phyloP scores from a whole-genome alignment of 139 green algal genomes.

The Spirogloea muscicola region DNA sequence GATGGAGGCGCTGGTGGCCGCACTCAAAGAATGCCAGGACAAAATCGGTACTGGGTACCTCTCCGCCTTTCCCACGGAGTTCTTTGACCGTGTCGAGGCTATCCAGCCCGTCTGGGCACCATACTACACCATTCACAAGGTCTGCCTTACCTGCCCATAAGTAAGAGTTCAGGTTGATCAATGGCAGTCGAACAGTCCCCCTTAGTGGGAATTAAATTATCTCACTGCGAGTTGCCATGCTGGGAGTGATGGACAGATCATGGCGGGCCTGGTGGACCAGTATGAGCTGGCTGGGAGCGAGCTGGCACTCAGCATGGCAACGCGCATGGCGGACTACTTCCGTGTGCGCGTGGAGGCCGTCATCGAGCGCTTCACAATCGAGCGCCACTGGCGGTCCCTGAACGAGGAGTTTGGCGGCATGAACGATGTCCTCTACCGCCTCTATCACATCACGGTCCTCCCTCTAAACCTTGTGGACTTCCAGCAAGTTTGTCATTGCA shows the following conservation, averaged over 20 bases:
- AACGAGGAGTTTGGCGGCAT: conserved; percentile 48
- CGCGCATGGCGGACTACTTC: conserved; percentile 43
- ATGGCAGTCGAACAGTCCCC: too few relatives aligned
- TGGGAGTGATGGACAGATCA: too few relatives aligned
- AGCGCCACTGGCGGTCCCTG: conserved; percentile 25
- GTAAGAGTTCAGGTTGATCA: too few relatives aligned
- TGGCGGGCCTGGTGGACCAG: conserved; percentile 44
- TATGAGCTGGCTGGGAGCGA: conserved; percentile 9
- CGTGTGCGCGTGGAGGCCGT: conserved; percentile 20
- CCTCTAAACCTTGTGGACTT: too few relatives aligned
- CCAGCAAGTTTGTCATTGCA: too few relatives aligned
- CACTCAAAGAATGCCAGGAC: conserved; percentile 26
- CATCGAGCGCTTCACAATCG: conserved; percentile 23
- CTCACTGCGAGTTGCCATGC: neutral
- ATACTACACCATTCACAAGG: conserved; percentile 44
- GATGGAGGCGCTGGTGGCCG: conserved; percentile 21
- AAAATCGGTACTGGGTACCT: conserved; percentile 27
- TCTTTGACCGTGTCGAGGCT: conserved; percentile 33
- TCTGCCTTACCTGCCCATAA: neutral
- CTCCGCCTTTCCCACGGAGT: conserved; percentile 22
- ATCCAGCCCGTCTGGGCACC: conserved; percentile 28
- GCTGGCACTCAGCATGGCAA: conserved; percentile 22
- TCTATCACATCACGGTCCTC: conserved; percentile 42
- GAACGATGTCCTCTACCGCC: conserved; percentile 36
- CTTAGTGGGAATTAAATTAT: too few relatives aligned